phyloP scores from a whole-genome alignment of 176 grass and related monocot species.

The Echinochloa phyllopogon region DNA sequence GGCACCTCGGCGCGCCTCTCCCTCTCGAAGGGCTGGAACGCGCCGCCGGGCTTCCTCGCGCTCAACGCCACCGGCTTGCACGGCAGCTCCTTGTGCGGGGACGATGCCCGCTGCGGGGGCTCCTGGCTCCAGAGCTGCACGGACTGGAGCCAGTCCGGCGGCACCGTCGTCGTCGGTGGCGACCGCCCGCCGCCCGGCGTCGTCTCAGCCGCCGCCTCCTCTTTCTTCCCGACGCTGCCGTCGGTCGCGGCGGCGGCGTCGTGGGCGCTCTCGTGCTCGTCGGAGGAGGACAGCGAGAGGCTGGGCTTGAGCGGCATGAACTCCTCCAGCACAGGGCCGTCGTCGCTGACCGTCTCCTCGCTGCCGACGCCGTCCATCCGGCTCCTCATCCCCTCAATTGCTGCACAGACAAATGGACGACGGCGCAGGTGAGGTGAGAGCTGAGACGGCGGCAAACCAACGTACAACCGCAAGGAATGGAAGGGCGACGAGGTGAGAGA shows the following conservation, averaged over 20 bases:
- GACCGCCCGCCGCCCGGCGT: not conserved
- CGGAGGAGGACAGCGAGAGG: conserved; percentile 54
- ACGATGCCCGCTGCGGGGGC: conserved; percentile 34
- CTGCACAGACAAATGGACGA: conserved; percentile 16
- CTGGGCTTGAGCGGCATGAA: conserved; percentile 92
- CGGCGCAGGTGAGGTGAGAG: not conserved
- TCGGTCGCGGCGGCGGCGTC: not conserved
- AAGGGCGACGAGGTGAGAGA: not conserved
- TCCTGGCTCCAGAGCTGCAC: conserved; percentile 79
- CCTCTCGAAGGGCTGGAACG: conserved; percentile 85
- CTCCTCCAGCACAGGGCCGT: conserved; percentile 84
- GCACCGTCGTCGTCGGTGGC: not conserved
- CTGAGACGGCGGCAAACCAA: not conserved
- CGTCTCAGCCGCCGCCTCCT: not conserved
- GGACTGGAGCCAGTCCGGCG: conserved; percentile 78
- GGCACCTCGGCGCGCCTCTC: conserved; percentile 47
- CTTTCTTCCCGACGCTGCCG: not conserved
- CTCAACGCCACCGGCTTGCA: conserved; percentile 70
- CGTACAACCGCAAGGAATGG: not conserved
- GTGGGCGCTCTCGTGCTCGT: conserved; percentile 49
- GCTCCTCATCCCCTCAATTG: conserved; percentile 65
- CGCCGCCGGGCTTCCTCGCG: conserved; percentile 51
- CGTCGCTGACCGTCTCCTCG: conserved; percentile 57
- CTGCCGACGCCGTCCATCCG: conserved; percentile 59
- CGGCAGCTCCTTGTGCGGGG: conserved; percentile 43